Base-by-base conservation (phyloP, 345 rosid species). In the Nasturtium officinale region DNA sequence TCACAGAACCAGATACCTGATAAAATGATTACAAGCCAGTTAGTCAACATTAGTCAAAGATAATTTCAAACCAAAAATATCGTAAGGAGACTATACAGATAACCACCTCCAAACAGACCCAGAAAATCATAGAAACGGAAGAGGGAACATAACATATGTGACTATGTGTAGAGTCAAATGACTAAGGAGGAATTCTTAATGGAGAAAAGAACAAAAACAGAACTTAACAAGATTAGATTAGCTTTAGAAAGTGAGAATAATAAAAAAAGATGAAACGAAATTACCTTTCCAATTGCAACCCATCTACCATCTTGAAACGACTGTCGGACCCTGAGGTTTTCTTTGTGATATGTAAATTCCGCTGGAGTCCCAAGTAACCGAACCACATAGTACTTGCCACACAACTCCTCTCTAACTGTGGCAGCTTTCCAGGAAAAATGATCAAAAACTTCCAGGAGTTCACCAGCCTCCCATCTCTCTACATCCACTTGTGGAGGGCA, bases 391-490 rank as follows among this genome's bases (percentile, higher is more conserved):
- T 73, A 70, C 12, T 79, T 67, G 2, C 69, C 80, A 45, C 11
- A 70, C 6, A 74, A 23, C 74, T 72, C 83, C 74, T 80, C 66
- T 25, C 76, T 35, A 9, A 90, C 74, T 4, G 75, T 78, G 35
- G 96, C 89, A 54, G 79, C 76, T 81, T 83, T 86, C 96, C 96
- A 90, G 20, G 81, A 82, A 35, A 69, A 56, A 67, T 82, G 69
- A 58, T 85, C 83, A 71, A 83, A 76, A 50, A 80, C 89, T 82
- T 90, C 96, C 1, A 88, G 85, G 25, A 88, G 9, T 45, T 86
- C 85, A 77, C 96, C 93, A 30, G 81, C 30, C 32, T 72, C 85
- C 90, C 88, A 90, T 54, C 67, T 42, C 46, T 48, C 82, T 7
- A 42, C 74, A 68, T 47, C 80, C 13, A 84, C 73, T 33, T 81